Evolutionary conservation across 2,329 filamentous ascomycete species (phyloP).

Genomic region (Sporothrix pseudoabietina): DNA sequence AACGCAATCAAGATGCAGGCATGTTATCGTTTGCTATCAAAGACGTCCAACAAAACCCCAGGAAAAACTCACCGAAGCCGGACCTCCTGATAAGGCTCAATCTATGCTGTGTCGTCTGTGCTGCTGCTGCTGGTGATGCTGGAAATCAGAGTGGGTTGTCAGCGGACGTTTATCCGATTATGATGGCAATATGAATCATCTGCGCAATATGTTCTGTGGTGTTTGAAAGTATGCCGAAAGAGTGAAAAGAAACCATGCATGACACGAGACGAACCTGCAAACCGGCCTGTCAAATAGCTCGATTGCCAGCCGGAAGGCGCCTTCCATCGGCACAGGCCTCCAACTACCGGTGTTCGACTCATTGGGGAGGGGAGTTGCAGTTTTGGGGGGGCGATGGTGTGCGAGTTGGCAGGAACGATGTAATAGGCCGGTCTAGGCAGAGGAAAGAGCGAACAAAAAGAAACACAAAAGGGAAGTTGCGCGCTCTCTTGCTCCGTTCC

Average conservation of each 20-base stretch:
- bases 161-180: not conserved
- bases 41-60: not conserved
- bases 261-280: not conserved
- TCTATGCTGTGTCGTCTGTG: not conserved
- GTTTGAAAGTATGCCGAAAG: not conserved
- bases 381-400: not conserved
- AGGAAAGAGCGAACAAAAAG: not conserved
- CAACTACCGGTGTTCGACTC: conserved; percentile 17
- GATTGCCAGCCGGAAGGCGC: not conserved
- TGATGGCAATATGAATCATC: conserved; percentile 20
- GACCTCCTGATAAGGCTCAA: not conserved
- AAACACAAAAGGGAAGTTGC: not conserved
- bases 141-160: not conserved
- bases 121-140: not conserved
- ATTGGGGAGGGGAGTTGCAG: conserved; percentile 9
- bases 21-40: not conserved
- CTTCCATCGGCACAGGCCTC: conserved; percentile 22
- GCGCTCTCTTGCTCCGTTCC: no score
- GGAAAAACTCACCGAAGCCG: conserved; percentile 13
- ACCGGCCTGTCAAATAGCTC: not conserved
- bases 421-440: not conserved
- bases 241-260: not conserved
- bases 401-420: conserved; percentile 4
- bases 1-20: not conserved
- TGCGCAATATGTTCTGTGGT: not conserved